Base-by-base conservation (phyloP, 169 alveolate species). In the Plasmodium reichenowi region DNA sequence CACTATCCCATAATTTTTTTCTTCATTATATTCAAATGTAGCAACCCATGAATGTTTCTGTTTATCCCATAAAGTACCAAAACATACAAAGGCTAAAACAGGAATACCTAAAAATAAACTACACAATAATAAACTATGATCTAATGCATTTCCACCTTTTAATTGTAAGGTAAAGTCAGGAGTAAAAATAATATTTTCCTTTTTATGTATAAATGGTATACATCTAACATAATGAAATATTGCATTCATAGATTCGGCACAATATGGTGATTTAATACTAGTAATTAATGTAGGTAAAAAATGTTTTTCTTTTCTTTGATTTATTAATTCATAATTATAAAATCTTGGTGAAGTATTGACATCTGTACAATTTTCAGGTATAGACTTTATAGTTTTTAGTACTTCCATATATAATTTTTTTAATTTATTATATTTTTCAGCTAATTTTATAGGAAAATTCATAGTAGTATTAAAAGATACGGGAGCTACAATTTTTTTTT, bases 81-180 rank as follows among this genome's bases (percentile, higher is more conserved):
- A 92, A 43, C 96, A 94, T 20, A 94, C 93, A 86, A 93, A 95
- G 7, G 96, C 89, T 45, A 94, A 94, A 60, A 93, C 93, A n/a
- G 95, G 94, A 20, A 85, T 72, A 13, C 95, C 95, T 52, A 92
- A 24, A 66, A 95, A 90, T 6, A 90, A 64, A 59, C 96, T 91
- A 72, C 88, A 93, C 67, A 91, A 91, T 38, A 95, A 66, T 24
- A 95, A 67, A 67, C 96, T 92, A 72, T 95, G 97, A 76, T 95
- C 97, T 63, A 95, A 64, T 12, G 95, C 94, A 52, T 93, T 91
- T 0, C 97, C 97, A 3, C 95, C 94, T 89, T 94, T 94, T 70
- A 92, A 73, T 58, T 94, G 89, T 72, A 95, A 29, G 24, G 95
- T 88, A 85, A 95, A 95, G 59, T 94, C 96, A 15, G 97, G 95